phyloP scores from a whole-genome alignment of 2,329 filamentous ascomycete species.

The Penicillium sp. region DNA sequence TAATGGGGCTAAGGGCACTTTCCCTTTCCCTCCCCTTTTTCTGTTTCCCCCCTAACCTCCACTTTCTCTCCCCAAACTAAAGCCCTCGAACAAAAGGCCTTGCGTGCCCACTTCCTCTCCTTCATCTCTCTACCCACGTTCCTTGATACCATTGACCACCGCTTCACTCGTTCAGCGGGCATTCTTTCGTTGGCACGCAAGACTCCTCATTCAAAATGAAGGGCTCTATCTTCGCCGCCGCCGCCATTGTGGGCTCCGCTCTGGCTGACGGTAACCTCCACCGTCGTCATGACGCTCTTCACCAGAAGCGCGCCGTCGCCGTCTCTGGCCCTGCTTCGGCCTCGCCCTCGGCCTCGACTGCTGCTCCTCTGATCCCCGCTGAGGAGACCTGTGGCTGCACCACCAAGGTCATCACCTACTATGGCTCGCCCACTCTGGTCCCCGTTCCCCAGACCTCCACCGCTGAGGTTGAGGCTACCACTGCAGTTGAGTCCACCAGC shows the following conservation, averaged over 20 bases:
- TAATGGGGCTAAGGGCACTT: background rate
- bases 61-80: constrained; percentile 14
- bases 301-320: constrained; percentile 55
- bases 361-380: constrained; percentile 17
- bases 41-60: constrained; percentile 15
- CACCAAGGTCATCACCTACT: constrained; percentile 71
- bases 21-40: constrained; percentile 12
- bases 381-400: constrained; percentile 66
- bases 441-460: constrained; percentile 29
- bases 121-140: constrained; percentile 15
- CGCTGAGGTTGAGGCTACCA: background rate
- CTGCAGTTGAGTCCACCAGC: constrained; percentile 18
- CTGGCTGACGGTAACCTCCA: constrained; percentile 58
- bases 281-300: constrained; percentile 55
- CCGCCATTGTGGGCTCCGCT: constrained; percentile 52
- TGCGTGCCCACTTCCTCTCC: constrained; percentile 21
- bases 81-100: constrained; percentile 26
- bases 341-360: constrained; percentile 7
- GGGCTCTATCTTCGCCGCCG: constrained; percentile 64
- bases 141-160: constrained; percentile 32
- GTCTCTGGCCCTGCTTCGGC: constrained; percentile 13
- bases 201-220: constrained; percentile 62
- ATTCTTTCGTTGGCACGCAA: constrained; percentile 58
- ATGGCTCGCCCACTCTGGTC: constrained; percentile 62
- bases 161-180: constrained; percentile 73